Conservation (phyloP, 768 basidiomycete genomes). For the Gautieria morchelliformis region DNA sequence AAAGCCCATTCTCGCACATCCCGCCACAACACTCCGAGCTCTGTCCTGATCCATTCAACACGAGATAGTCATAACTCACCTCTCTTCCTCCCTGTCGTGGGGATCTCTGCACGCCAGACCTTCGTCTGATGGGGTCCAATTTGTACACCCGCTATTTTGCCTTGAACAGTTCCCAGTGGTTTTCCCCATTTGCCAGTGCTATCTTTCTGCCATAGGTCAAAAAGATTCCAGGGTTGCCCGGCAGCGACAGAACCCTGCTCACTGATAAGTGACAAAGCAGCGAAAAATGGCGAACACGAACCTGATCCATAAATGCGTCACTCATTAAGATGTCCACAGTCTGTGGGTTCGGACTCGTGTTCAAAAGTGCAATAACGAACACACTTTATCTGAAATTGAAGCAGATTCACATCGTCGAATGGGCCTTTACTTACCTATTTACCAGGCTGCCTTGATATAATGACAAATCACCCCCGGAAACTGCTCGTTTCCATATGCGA, state of each 20-base stretch:
- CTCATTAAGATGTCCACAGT: constrained; percentile 19
- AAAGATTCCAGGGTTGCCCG: constrained; percentile 12
- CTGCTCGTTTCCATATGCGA: constrained; percentile 24
- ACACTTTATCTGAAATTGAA: constrained; percentile 8
- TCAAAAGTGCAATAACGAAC: constrained; percentile 27
- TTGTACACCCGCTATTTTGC: constrained; percentile 12
- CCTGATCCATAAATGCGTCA: constrained; percentile 27
- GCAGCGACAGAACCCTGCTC: constrained; percentile 2
- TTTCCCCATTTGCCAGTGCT: constrained; percentile 16
- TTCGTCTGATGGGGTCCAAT: constrained; percentile 22
- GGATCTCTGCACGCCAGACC: constrained; percentile 15
- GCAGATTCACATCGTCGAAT: not conserved
- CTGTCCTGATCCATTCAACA: too few relatives aligned
- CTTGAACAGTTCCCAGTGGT: constrained; percentile 17
- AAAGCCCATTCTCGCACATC: too few relatives aligned
- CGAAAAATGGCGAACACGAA: constrained; percentile 2
- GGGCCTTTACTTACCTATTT: constrained; percentile 18
- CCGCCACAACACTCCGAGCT: too few relatives aligned
- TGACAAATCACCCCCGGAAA: constrained; percentile 20
- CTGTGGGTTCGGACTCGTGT: constrained; percentile 23
- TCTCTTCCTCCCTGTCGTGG: not conserved
- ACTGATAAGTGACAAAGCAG: not conserved
- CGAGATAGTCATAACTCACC: not conserved
- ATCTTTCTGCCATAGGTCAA: constrained; percentile 27
- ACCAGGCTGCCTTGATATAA: constrained; percentile 25